phyloP scores from a whole-genome alignment of 1,284 basidiomycete species.

The Phellinidium pouzarii region DNA sequence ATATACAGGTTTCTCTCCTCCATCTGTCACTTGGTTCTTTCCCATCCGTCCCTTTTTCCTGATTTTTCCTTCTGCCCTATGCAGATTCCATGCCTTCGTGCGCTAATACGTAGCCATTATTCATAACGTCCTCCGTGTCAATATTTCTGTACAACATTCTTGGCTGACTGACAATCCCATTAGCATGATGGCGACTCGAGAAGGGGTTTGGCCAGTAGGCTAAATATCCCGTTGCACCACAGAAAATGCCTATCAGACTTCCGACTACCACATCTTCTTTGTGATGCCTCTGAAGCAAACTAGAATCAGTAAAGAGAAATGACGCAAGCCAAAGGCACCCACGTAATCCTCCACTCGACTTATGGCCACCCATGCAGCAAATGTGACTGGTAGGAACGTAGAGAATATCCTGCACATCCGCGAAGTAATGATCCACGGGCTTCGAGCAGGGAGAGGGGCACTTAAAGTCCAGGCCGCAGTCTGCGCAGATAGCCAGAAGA shows the following conservation, averaged over 20 bases:
- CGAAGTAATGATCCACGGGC: constrained; percentile 36
- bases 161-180: constrained; percentile 31
- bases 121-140: constrained; percentile 22
- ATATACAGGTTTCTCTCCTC: background rate
- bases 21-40: constrained; percentile 23
- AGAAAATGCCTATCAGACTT: constrained; percentile 46
- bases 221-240: constrained; percentile 45
- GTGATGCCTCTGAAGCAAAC: constrained; percentile 46
- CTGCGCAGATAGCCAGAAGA: constrained; percentile 57
- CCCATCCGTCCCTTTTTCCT: constrained; percentile 24
- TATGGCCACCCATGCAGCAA: constrained; percentile 56
- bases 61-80: constrained; percentile 24
- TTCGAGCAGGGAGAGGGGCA: constrained; percentile 30
- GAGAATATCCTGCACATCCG: constrained; percentile 43
- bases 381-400: constrained; percentile 45
- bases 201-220: constrained; percentile 64
- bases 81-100: constrained; percentile 38
- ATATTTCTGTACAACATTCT: constrained; percentile 33
- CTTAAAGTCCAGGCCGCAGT: constrained; percentile 53
- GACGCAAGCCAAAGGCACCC: constrained; percentile 24
- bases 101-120: constrained; percentile 41
- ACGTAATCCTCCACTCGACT: constrained; percentile 62
- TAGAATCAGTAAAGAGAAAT: constrained; percentile 4
- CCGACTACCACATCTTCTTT: constrained; percentile 63
- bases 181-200: constrained; percentile 29